phyloP scores from a whole-genome alignment of 1,284 basidiomycete species.

The Leccinum proliferum region DNA sequence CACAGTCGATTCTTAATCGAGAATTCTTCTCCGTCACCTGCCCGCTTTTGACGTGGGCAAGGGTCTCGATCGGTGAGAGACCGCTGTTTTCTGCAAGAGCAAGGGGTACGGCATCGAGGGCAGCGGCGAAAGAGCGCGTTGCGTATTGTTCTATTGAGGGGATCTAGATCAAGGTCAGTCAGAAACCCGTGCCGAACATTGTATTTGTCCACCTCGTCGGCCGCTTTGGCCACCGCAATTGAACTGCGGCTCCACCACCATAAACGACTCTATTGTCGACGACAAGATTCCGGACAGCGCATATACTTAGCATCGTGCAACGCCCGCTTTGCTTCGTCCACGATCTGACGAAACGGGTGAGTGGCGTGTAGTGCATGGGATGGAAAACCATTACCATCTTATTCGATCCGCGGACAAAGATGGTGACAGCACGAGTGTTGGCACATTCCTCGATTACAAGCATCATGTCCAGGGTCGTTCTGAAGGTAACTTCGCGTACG shows the following conservation, averaged over 20 bases:
- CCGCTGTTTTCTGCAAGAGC: constrained; percentile 98
- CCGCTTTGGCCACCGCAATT: constrained; percentile 89
- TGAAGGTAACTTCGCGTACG: constrained; percentile 93
- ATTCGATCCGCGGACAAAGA: constrained; percentile 97
- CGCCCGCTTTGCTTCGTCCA: constrained; percentile 97
- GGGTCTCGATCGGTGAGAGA: constrained; percentile 92
- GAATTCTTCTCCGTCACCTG: constrained; percentile 89
- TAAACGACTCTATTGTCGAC: constrained; percentile 97
- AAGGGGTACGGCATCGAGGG: constrained; percentile 89
- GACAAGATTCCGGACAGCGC: constrained; percentile 93
- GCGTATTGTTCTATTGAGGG: constrained; percentile 99
- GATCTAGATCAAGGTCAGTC: constrained; percentile 47
- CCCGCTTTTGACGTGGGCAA: constrained; percentile 90
- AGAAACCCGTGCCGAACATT: constrained; percentile 1
- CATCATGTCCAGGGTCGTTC: constrained; percentile 99
- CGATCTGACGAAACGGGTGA: constrained; percentile 57
- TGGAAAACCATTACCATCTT: constrained; percentile 75
- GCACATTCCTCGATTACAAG: constrained; percentile 98
- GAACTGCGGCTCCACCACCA: constrained; percentile 94
- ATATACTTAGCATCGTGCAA: constrained; percentile 89
- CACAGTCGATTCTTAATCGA: constrained; percentile 90
- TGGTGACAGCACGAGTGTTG: constrained; percentile 93
- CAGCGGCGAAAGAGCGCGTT: constrained; percentile 96
- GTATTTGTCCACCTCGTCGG: constrained; percentile 73
- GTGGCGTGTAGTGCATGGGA: background rate